Conservation (phyloP, 352 stramenopile genomes). For the Globisporangium nagaii region DNA sequence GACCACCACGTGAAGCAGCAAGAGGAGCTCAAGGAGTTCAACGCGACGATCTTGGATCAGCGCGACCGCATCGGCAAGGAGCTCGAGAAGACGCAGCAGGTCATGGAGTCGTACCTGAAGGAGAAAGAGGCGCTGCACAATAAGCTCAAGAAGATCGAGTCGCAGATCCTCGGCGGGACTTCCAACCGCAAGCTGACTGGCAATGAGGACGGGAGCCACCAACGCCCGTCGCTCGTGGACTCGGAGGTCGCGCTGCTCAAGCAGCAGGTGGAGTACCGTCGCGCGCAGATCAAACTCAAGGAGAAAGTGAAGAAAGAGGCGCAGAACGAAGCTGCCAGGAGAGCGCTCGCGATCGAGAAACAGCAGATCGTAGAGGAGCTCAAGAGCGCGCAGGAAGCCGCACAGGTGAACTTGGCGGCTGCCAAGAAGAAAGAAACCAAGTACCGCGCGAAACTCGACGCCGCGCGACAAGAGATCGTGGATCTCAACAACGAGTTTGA, state of each 20-base stretch:
- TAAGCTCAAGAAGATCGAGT: slow-evolving; percentile 79
- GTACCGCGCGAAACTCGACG: slow-evolving; percentile 61
- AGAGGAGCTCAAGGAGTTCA: slow-evolving; percentile 57
- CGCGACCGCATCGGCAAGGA: slow-evolving; percentile 70
- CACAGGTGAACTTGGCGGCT: slow-evolving; percentile 43
- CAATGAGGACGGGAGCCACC: slow-evolving; percentile 2
- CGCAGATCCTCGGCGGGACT: slow-evolving; percentile 60
- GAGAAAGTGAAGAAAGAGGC: slow-evolving; percentile 71
- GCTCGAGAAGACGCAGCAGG: slow-evolving; percentile 62
- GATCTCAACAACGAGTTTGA: slow-evolving; percentile 84
- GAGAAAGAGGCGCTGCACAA: slow-evolving; percentile 18
- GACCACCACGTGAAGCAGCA: slow-evolving; percentile 60
- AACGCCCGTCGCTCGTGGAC: slow-evolving; percentile 20
- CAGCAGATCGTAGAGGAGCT: slow-evolving; percentile 71
- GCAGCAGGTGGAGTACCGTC: slow-evolving; percentile 77
- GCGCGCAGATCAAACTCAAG: slow-evolving; percentile 73
- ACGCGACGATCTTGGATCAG: slow-evolving; percentile 60
- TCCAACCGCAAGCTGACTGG: slow-evolving; percentile 16
- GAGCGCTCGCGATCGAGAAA: slow-evolving; percentile 60
- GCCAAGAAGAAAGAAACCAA: slow-evolving; percentile 67
- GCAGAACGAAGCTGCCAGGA: slow-evolving; percentile 52
- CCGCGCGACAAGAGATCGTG: slow-evolving; percentile 76
- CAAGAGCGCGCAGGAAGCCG: slow-evolving; percentile 60
- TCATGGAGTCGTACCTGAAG: slow-evolving; percentile 47
- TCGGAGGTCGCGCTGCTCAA: slow-evolving; percentile 73